phyloP scores from a whole-genome alignment of 441 rosid genomes.

The Arabidopsis lyrata region DNA sequence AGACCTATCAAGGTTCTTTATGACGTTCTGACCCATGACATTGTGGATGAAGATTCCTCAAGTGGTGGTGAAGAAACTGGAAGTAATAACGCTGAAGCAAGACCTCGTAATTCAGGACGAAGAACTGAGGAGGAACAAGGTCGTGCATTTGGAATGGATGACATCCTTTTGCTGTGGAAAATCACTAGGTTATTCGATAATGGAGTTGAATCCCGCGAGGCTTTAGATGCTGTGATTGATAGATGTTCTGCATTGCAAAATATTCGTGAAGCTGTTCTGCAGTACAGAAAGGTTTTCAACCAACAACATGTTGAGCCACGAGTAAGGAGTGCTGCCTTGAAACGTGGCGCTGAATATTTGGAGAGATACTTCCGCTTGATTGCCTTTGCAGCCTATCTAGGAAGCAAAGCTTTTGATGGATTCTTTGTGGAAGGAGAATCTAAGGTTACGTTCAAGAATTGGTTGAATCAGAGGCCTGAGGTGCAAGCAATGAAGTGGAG shows the following conservation, averaged over 20 bases:
- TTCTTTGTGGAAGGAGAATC: slow-evolving; percentile 83
- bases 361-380: slow-evolving; percentile 93
- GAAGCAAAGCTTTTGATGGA: slow-evolving; percentile 95
- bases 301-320: slow-evolving; percentile 96
- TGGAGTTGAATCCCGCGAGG: slow-evolving; percentile 95
- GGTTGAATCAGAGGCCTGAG: slow-evolving; percentile 96
- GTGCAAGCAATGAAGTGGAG: slow-evolving; percentile 99
- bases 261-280: slow-evolving; percentile 92
- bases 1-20: slow-evolving; percentile 79
- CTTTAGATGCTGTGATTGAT: slow-evolving; percentile 93
- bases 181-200: slow-evolving; percentile 93
- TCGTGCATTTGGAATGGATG: slow-evolving; percentile 89
- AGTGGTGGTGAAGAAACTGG: slow-evolving; percentile 96
- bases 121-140: slow-evolving; percentile 60
- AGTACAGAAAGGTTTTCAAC: slow-evolving; percentile 86
- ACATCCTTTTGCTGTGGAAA: slow-evolving; percentile 87
- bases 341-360: slow-evolving; percentile 96
- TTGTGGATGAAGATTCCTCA: slow-evolving; percentile 83
- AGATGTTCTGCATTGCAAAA: slow-evolving; percentile 98
- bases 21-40: slow-evolving; percentile 68
- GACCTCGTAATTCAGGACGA: slow-evolving; percentile 48
- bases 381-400: slow-evolving; percentile 99
- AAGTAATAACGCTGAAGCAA: slow-evolving; percentile 52
- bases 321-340: slow-evolving; percentile 89
- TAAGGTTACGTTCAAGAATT: slow-evolving; percentile 84